These are phyloP conservation scores for Trypanosoma conorhini DNA, from an alignment of 208 protist species.

Conservation along the genomic window DNA sequence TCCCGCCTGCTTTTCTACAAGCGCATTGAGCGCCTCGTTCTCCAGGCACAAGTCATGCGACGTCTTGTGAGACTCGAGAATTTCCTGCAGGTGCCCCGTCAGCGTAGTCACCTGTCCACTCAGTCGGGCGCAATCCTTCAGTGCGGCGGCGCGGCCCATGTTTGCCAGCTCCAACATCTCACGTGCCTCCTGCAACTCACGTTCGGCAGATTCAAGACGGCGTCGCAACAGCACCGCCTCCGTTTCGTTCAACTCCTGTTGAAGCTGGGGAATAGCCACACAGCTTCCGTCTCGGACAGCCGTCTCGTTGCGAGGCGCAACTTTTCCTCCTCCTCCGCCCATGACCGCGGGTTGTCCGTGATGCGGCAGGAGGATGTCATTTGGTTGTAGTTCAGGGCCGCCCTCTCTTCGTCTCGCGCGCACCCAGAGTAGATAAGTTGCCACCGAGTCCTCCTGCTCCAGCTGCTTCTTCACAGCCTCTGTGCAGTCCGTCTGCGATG, in stretches of 20 bases:
- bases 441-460: slow-evolving; percentile 11
- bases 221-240: not conserved
- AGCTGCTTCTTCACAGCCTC: slow-evolving; percentile 8
- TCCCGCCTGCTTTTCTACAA: slow-evolving; percentile 14
- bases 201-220: not conserved
- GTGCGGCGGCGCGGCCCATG: slow-evolving; percentile 3
- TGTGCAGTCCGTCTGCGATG: not conserved
- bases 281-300: not conserved
- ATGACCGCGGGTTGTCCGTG: not conserved
- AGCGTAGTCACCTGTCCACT: slow-evolving; percentile 14
- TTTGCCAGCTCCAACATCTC: slow-evolving; percentile 17
- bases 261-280: not conserved
- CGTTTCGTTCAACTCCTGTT: not conserved
- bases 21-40: slow-evolving; percentile 6
- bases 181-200: slow-evolving; percentile 7
- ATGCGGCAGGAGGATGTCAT: not conserved
- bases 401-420: slow-evolving; percentile 2
- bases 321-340: not conserved
- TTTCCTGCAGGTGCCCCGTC: slow-evolving; percentile 1
- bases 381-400: not conserved
- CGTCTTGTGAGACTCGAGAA: not conserved
- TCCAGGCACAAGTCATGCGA: not conserved
- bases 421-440: slow-evolving; percentile 11
- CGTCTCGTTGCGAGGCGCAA: not conserved
- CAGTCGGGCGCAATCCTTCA: slow-evolving; percentile 18